Evolutionary conservation across 441 rosid genomes (phyloP).

Genomic region (Hypseocharis bilobata): DNA sequence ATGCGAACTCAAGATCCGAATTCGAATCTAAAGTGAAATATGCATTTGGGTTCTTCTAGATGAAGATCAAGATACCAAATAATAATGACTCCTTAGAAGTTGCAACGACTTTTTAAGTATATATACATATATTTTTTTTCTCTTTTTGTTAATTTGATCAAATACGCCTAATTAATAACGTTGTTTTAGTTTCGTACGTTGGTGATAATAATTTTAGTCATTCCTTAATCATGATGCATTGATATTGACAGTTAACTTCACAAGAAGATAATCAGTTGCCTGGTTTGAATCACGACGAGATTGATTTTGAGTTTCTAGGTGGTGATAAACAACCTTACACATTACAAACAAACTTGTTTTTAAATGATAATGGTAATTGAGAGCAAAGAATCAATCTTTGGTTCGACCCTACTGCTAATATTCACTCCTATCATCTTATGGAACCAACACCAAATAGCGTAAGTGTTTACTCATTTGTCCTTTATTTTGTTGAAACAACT

Average conservation of each 20-base stretch:
- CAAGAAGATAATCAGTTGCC: not conserved
- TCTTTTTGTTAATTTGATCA: conserved; percentile 10
- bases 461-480: no score
- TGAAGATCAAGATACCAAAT: conserved; percentile 32
- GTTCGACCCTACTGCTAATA: conserved; percentile 38
- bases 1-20: no score
- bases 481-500: no score
- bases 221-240: not conserved
- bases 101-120: conserved; percentile 35
- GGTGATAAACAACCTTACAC: conserved; percentile 26
- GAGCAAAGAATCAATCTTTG: conserved; percentile 37
- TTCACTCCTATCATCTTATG: conserved; percentile 34
- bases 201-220: not conserved
- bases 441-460: conserved; percentile 26
- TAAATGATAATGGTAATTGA: conserved; percentile 29
- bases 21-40: conserved; percentile 28
- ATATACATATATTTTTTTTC: conserved; percentile 5
- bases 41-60: conserved; percentile 31
- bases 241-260: conserved; percentile 34
- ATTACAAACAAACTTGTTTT: conserved; percentile 33
- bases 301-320: conserved; percentile 39
- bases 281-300: conserved; percentile 31
- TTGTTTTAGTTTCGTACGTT: not conserved
- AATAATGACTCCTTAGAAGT: conserved; percentile 27
- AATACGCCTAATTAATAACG: not conserved